These are phyloP conservation scores for Phaeotremella skinneri DNA, from an alignment of 768 basidiomycete genomes.

Conservation along the genomic window DNA sequence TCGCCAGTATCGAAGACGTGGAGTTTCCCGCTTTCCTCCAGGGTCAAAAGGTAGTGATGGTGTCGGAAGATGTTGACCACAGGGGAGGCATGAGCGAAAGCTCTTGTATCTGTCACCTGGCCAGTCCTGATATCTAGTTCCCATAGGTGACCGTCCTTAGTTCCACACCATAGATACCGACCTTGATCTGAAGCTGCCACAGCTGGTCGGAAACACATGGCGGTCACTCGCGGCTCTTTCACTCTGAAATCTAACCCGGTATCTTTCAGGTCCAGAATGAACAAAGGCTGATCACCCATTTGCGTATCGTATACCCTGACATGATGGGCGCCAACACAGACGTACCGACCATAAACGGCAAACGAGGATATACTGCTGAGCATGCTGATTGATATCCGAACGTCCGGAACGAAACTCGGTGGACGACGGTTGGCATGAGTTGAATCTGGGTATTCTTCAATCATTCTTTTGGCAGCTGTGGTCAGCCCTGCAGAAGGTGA, in stretches of 20 bases:
- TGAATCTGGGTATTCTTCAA: constrained; percentile 54
- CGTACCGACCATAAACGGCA: constrained; percentile 50
- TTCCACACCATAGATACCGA: constrained; percentile 75
- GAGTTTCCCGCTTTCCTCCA: constrained; percentile 83
- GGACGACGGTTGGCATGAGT: constrained; percentile 54
- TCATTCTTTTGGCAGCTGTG: constrained; percentile 27
- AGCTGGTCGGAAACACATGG: constrained; percentile 71
- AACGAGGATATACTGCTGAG: constrained; percentile 37
- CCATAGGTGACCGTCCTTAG: constrained; percentile 81
- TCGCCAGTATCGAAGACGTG: constrained; percentile 60
- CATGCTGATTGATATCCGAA: constrained; percentile 19
- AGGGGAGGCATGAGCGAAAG: constrained; percentile 63
- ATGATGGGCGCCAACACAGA: constrained; percentile 50
- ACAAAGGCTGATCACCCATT: constrained; percentile 29
- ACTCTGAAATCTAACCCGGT: constrained; percentile 56
- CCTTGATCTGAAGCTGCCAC: constrained; percentile 56
- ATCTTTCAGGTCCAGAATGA: constrained; percentile 64
- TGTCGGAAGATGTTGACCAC: constrained; percentile 71
- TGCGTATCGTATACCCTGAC: constrained; percentile 51
- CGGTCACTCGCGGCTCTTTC: constrained; percentile 70
- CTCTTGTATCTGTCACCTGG: constrained; percentile 60
- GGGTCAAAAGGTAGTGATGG: constrained; percentile 66
- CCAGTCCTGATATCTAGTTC: constrained; percentile 75
- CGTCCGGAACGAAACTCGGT: constrained; percentile 50
- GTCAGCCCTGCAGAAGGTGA: constrained; percentile 20